Evolutionary conservation across 768 basidiomycete species (phyloP), one percentile per base, ranked within the genome.

Genomic region (Tephrocybe rancida): DNA sequence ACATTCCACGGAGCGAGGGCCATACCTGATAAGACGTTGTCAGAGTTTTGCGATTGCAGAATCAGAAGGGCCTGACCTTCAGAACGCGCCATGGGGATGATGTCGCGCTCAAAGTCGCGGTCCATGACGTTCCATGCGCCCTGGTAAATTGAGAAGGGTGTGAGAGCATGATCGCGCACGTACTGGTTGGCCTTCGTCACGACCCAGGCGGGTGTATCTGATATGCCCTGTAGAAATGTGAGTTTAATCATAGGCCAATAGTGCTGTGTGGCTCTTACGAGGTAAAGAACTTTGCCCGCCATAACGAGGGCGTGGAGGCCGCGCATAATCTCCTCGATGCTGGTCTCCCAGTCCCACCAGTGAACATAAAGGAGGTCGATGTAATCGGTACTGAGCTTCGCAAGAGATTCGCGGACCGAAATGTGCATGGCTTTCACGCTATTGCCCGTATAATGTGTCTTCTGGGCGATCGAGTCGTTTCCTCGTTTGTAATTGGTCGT

Each of bases 271-370:
- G 37, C 10, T 37, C 65, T 49, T 47, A 71, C 72, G 21, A 72
- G 67, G 58, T 82, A 81, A 6, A 80, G 63, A 13, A 84, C 80
- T 60, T 84, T 85, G 16, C 84, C 76, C 21, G 68, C 60, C 5
- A 66, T 63, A 43, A 86, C 78, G 32, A 86, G 72, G 19, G 71
- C 70, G 58, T 86, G 80, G 5, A 87, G 67, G 3, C 70, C 65
- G 39, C 76, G 72, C 82, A 86, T 84, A 26, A 85, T 65, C 64
- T 87, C 85, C 57, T 79, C 76, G 43, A 86, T 70, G 16, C 71
- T 69, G 11, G 80, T 81, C 14, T 71, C 64, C 55, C 70, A 83
- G 60, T 85, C 83, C 82, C 82, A 81, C 68, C 69, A 76, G 51
- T 79, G 75, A 3, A 78, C 46, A 57, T 78, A 79, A 10, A 78